Conservation (phyloP, 495 filamentous ascomycete species). For the Podospora fimiseda region DNA sequence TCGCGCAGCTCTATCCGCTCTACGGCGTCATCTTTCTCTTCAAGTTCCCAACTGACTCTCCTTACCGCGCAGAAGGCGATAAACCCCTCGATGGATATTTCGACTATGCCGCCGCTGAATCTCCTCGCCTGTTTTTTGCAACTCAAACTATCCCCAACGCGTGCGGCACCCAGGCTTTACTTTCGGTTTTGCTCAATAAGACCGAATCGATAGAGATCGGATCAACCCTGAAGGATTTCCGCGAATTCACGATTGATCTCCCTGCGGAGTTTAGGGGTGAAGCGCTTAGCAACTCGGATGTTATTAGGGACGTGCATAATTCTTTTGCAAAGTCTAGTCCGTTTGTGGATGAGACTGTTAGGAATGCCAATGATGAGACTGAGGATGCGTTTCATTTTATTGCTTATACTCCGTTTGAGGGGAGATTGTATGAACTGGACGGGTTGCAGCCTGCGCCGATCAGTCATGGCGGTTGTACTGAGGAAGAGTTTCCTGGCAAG, state of each 20-base stretch:
- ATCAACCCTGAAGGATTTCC: slow-evolving; percentile 63
- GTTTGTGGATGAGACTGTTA: slow-evolving; percentile 82
- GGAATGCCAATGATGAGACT: slow-evolving; percentile 47
- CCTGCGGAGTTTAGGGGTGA: slow-evolving; percentile 68
- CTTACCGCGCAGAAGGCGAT: slow-evolving; percentile 46
- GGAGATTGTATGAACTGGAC: slow-evolving; percentile 86
- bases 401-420: slow-evolving; percentile 79
- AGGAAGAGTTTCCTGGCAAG: slow-evolving; percentile 66
- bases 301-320: slow-evolving; percentile 90
- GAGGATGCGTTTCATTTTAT: slow-evolving; percentile 98
- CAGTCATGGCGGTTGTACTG: slow-evolving; percentile 67
- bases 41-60: slow-evolving; percentile 82
- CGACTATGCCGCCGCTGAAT: slow-evolving; percentile 63
- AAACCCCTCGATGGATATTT: slow-evolving; percentile 70
- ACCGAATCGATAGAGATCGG: slow-evolving; percentile 51
- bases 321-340: slow-evolving; percentile 82
- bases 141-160: slow-evolving; percentile 98
- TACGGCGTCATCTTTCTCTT: slow-evolving; percentile 99
- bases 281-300: slow-evolving; percentile 59
- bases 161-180: slow-evolving; percentile 92
- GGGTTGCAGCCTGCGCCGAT: slow-evolving; percentile 90
- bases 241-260: slow-evolving; percentile 84
- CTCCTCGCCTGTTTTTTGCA: slow-evolving; percentile 86
- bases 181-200: slow-evolving; percentile 89
- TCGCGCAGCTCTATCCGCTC: slow-evolving; percentile 72